These are phyloP conservation scores for Diplocarpon mali DNA, from an alignment of 2,329 filamentous ascomycete species.

Conservation along the genomic window DNA sequence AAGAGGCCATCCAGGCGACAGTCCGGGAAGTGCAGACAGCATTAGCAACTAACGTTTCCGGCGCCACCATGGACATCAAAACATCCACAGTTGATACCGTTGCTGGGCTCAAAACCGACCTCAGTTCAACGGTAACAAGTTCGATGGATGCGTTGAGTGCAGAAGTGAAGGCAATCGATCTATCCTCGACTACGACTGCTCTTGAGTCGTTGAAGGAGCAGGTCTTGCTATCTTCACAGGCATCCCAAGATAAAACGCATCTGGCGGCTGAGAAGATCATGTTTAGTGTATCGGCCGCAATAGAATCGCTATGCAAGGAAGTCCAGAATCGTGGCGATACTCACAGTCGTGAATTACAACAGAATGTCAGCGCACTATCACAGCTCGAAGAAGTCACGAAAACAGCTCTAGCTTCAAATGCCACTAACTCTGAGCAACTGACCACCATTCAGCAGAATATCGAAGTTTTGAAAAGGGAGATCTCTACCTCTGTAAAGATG, in stretches of 20 bases:
- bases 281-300: conserved; percentile 1
- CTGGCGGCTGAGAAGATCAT: conserved; percentile 3
- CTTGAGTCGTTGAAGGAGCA: conserved; percentile 8
- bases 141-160: conserved; percentile 7
- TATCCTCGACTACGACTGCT: conserved; percentile 4
- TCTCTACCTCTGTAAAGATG: conserved; percentile 5
- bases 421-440: too few relatives aligned
- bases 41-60: conserved; percentile 5
- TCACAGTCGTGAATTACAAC: neutral
- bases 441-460: too few relatives aligned
- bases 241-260: neutral
- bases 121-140: conserved; percentile 6
- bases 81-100: conserved; percentile 6
- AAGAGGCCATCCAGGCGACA: conserved; percentile 6
- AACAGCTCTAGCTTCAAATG: too few relatives aligned
- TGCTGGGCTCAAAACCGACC: conserved; percentile 8
- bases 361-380: neutral
- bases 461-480: conserved; percentile 4
- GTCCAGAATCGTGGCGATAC: neutral
- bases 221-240: conserved; percentile 5
- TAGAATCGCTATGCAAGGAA: neutral
- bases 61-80: conserved; percentile 3
- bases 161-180: conserved; percentile 8
- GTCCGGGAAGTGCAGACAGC: conserved; percentile 7
- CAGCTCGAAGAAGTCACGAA: neutral